A percentile compares a stretch with the other conserved stretches of the same genome.
These are phyloP conservation scores for Kalmusia sp. DNA, from an alignment of 2,329 filamentous ascomycete genomes.

Conservation along the genomic window DNA sequence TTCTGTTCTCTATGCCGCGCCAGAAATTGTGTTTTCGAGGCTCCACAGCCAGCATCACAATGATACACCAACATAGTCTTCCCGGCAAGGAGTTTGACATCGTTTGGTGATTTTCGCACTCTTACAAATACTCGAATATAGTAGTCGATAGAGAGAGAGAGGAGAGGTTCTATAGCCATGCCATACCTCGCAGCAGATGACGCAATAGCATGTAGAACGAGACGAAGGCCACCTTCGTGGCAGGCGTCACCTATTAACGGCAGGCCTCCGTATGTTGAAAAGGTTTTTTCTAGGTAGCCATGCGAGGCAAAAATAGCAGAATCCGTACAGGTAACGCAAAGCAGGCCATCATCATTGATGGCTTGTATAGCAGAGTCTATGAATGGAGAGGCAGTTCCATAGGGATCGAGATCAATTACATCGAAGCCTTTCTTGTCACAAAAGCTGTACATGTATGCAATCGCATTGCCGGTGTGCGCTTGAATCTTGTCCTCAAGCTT, in stretches of 20 bases:
- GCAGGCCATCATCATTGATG: constrained; percentile 83
- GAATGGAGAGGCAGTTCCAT: constrained; percentile 91
- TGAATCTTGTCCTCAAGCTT: constrained; percentile 73
- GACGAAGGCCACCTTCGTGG: constrained; percentile 86
- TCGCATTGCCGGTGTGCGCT: constrained; percentile 80
- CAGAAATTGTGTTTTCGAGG: constrained; percentile 84
- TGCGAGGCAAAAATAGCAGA: constrained; percentile 94
- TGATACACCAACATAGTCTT: constrained; percentile 94
- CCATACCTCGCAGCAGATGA: constrained; percentile 84
- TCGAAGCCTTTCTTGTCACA: constrained; percentile 73
- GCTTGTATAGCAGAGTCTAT: constrained; percentile 89
- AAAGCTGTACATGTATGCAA: constrained; percentile 86
- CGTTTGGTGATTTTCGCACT: constrained; percentile 77
- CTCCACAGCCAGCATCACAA: constrained; percentile 89
- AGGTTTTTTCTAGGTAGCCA: constrained; percentile 93
- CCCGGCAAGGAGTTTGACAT: constrained; percentile 88
- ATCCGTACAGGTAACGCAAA: constrained; percentile 97
- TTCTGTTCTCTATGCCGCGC: constrained; percentile 70
- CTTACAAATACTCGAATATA: constrained; percentile 90
- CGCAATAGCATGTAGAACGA: constrained; percentile 84
- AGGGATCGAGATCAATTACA: constrained; percentile 95
- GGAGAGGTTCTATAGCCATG: constrained; percentile 84
- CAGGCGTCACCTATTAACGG: constrained; percentile 84
- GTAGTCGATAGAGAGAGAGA: constrained; percentile 95
- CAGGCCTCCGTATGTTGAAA: constrained; percentile 88